Evolutionary conservation across 2,329 filamentous ascomycete genomes (phyloP), one percentile per base, ranked within the genome.

Genomic region (Aspergillus flavus): DNA sequence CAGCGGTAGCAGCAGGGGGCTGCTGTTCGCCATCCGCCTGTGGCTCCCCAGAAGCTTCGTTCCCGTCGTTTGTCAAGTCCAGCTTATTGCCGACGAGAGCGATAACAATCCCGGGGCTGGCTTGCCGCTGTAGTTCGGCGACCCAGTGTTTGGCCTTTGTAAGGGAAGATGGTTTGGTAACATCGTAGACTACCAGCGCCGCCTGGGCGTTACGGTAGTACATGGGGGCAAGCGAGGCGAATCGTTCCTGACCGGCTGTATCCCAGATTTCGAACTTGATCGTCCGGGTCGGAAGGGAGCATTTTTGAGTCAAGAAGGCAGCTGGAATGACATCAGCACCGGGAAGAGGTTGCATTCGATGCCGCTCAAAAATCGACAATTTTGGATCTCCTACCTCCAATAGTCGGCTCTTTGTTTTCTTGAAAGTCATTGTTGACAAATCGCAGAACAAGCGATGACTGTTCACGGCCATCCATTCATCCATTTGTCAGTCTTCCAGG

Each of bases 391-490:
- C 71, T 86, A 96, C 93, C 93, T 85, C 95, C 95, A 81, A 99
- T 99, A 69, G 95, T 99, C 66, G 95, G 95, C 80, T 99, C 95
- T 85, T 98, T 98, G 82, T 98, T 98, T 82, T 98, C 95, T 84
- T 99, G 95, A 76, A 99, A 99, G 81, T 98, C 94, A 83, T 99
- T 95, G 86, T 98, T 98, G 78, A 99, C 95, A 81, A 99, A 99
- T 76, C 95, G 93, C 77, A 99, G 87, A 67, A 99, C 95, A 63
- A 99, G 89, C 53, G 95, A 99, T 57, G 95, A 98, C 95, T 96
- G 74, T 67, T 28, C 53, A 57, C 26, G 34, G 32, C 45, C 57
- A 64, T 26, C n/a, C 41, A 43, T 53, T 56, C 52, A 64, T 65
- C 59, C 43, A 65, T 56, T 58, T 48, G 61, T 74, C 64, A 73